Evolutionary conservation across 371 early-diverging fungal genomes (phyloP).

Genomic region (Capillidium heterosporum): DNA sequence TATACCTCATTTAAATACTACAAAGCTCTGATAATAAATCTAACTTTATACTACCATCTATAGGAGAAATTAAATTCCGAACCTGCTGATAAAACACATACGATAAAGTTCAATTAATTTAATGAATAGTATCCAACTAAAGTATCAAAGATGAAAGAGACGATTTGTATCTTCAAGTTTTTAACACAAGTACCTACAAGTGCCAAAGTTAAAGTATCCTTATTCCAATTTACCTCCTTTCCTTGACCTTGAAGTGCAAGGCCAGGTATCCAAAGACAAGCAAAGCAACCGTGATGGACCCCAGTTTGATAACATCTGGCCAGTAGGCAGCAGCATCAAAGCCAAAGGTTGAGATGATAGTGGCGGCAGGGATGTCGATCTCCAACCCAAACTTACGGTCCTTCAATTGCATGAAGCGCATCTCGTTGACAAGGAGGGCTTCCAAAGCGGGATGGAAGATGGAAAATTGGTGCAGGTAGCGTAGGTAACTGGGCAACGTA

Average conservation of each 20-base stretch:
- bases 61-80: too few species aligned
- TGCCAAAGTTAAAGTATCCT: too few species aligned
- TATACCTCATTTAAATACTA: too few species aligned
- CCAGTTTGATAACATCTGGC: conserved; percentile 52
- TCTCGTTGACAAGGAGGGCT: conserved; percentile 71
- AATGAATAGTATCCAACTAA: too few species aligned
- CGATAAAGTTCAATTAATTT: too few species aligned
- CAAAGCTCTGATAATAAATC: too few species aligned
- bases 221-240: conserved; percentile 41
- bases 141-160: too few species aligned
- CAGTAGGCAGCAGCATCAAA: conserved; percentile 71
- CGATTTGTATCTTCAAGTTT: too few species aligned
- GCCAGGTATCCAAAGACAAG: conserved; percentile 52
- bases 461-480: conserved; percentile 61
- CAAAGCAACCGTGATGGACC: conserved; percentile 36
- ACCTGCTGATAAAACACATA: too few species aligned
- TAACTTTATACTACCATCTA: too few species aligned
- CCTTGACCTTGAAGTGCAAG: conserved; percentile 70
- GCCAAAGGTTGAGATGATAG: conserved; percentile 76
- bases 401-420: conserved; percentile 49
- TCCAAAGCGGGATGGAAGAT: conserved; percentile 84
- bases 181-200: too few species aligned
- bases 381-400: conserved; percentile 64
- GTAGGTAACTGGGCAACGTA: conserved; percentile 50
- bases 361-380: conserved; percentile 73